Conservation (phyloP, 176 grass and related monocot genomes). For the Canna indica region DNA sequence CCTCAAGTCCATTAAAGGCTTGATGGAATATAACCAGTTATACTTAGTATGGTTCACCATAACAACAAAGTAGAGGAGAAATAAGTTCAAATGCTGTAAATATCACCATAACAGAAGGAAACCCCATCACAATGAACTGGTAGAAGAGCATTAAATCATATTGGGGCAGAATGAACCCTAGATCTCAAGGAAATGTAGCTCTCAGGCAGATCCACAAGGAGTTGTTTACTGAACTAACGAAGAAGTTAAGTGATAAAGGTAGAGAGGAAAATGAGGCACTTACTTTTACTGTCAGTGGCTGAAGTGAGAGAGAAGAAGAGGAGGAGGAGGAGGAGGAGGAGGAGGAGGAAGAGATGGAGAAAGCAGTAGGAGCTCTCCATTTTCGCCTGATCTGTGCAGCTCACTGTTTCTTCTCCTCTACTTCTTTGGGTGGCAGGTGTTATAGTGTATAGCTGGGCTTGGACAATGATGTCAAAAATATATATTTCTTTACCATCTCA, state of each 20-base stretch:
- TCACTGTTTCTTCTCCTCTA: too few species aligned
- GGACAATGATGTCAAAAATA: too few species aligned
- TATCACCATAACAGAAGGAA: neutral
- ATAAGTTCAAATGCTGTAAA: too few species aligned
- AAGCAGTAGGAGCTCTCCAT: conserved; percentile 47
- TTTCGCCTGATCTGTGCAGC: neutral
- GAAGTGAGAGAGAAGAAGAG: conserved; percentile 44
- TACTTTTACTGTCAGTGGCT: conserved; percentile 77
- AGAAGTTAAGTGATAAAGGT: neutral
- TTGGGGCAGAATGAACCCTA: neutral
- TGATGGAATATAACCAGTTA: too few species aligned
- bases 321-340: conserved; percentile 33
- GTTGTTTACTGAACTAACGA: neutral
- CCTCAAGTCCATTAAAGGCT: too few species aligned
- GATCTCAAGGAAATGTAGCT: neutral
- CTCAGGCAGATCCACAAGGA: neutral
- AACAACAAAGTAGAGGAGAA: too few species aligned
- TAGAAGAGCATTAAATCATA: neutral
- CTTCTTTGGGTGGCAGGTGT: neutral
- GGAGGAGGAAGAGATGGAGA: conserved; percentile 38
- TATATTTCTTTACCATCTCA: too few species aligned
- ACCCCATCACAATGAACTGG: neutral
- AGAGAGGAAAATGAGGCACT: neutral
- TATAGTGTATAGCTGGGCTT: neutral
- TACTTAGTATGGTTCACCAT: too few species aligned